Conservation (phyloP, 257 asterid species). For the Lavandula angustifolia region DNA sequence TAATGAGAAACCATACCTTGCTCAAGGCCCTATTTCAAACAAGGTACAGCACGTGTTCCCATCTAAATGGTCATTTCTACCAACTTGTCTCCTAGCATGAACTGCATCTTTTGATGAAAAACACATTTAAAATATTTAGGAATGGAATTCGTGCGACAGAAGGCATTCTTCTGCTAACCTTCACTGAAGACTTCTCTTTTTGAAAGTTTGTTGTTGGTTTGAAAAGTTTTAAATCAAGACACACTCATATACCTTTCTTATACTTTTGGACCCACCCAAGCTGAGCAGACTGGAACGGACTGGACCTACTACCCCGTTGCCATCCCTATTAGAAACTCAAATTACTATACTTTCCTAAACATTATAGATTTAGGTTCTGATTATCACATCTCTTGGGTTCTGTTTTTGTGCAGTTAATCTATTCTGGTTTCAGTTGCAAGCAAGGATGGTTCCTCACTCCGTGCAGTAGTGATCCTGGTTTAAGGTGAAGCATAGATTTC, state of each 20-base stretch:
- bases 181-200: neutral
- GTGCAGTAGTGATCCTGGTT: constrained; percentile 84
- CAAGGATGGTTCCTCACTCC: constrained; percentile 98
- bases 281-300: neutral
- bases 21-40: constrained; percentile 89
- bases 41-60: constrained; percentile 52
- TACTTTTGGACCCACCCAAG: neutral
- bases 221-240: neutral
- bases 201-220: neutral
- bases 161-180: neutral
- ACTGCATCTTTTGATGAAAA: neutral
- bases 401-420: constrained; percentile 57
- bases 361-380: too few species aligned
- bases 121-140: neutral
- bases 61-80: constrained; percentile 16
- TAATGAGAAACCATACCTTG: constrained; percentile 90
- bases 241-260: neutral
- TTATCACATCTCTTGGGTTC: too few species aligned
- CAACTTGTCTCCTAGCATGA: constrained; percentile 16
- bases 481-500: constrained; percentile 49
- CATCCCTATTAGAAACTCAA: too few species aligned
- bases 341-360: too few species aligned
- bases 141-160: neutral
- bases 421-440: constrained; percentile 92
- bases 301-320: too few species aligned